Base-by-base conservation (phyloP, 352 stramenopile genomes). In the Globisporangium echinulatum region DNA sequence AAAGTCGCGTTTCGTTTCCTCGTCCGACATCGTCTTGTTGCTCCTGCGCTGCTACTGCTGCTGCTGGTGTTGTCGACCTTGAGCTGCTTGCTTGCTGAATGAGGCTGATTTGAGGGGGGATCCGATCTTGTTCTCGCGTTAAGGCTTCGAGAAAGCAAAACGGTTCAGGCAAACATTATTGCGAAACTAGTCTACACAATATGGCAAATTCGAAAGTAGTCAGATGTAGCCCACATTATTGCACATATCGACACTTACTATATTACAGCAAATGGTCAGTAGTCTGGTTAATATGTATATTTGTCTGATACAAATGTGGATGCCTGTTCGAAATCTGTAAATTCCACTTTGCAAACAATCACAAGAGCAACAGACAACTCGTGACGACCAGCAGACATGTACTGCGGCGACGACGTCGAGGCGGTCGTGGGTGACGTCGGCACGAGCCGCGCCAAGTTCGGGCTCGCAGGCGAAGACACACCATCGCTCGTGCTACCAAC, bases 391-490 rank as follows among this genome's bases (percentile, higher is more conserved):
- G 10, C 52, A 39, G 19, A 36, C 6, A 98, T 98, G 94, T 98
- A 98, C 75, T 98, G 94, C 70, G 95, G 94, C 49, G 95, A 98
- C 65, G 95, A 98, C 80, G 96, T 97, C 52, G 94, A 97, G 62
- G 94, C 95, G 3, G 92, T 98, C 58, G 92, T 98, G 61, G 95
- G 95, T 51, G 94, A 98, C 58, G 85, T 98, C 14, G 94, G 92
- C 61, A 90, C 85, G 50, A 80, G 87, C 55, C 79, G 81, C 46
- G 92, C 87, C 70, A 97, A 97, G 61, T 98, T 98, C 72, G 95
- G 95, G 25, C 94, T 98, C 61, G 93, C 94, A 11, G 95, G 95
- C 7, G 94, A 98, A 60, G 95, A 98, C 74, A 95, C 87, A 58
- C 95, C 95, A 25, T 93, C 96, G 62, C 64, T 96, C 51, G 87